Percentiles rank a stretch among this genome's conserved stretches.
Conservation (phyloP, 768 basidiomycete species). For the Rickenella mellea region DNA sequence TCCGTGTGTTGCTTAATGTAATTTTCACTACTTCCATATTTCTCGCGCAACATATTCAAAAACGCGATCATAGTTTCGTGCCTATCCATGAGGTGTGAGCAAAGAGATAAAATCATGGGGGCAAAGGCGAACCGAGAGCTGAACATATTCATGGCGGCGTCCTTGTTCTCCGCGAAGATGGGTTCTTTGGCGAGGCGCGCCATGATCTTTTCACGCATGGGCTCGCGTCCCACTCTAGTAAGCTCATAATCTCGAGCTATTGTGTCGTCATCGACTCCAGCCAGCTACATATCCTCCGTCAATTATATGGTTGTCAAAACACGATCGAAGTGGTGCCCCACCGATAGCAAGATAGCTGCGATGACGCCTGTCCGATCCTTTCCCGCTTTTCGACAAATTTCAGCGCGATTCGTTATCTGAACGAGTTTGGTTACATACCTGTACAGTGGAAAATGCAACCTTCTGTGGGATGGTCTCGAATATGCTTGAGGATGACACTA, state of each 20-base stretch:
- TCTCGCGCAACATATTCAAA: conserved; percentile 45
- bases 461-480: conserved; percentile 58
- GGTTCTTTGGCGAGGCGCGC: conserved; percentile 60
- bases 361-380: conserved; percentile 77
- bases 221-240: conserved; percentile 73
- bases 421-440: conserved; percentile 19
- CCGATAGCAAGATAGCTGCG: conserved; percentile 65
- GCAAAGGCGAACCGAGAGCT: conserved; percentile 54
- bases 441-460: conserved; percentile 74
- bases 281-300: conserved; percentile 42
- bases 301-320: neutral
- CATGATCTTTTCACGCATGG: conserved; percentile 63
- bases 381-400: conserved; percentile 36
- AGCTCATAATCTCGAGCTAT: conserved; percentile 72
- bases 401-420: neutral
- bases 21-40: conserved; percentile 59
- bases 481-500: conserved; percentile 61
- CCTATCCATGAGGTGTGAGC: conserved; percentile 25
- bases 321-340: conserved; percentile 17
- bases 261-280: conserved; percentile 53
- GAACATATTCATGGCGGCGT: conserved; percentile 78
- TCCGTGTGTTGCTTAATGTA: conserved; percentile 50
- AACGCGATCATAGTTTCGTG: conserved; percentile 72
- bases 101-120: neutral
- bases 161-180: conserved; percentile 59